Evolutionary conservation across 2,329 filamentous ascomycete genomes (phyloP).

Genomic region (Septoria petroselini): DNA sequence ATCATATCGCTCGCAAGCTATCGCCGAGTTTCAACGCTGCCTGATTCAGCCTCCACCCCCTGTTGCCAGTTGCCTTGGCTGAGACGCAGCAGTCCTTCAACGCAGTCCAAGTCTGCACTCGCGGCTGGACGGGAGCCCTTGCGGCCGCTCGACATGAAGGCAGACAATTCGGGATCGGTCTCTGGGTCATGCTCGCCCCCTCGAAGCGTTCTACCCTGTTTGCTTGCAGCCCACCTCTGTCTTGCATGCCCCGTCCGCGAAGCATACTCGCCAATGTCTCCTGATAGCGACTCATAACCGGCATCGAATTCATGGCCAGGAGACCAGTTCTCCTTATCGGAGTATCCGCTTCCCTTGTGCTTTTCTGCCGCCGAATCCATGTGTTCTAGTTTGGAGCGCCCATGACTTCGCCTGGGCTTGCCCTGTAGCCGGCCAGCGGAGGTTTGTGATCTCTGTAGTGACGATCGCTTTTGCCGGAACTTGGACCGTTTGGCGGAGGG

Average conservation of each 20-base stretch:
- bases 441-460: conserved; percentile 35
- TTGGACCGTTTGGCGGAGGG: conserved; percentile 47
- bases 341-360: conserved; percentile 63
- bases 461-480: conserved; percentile 39
- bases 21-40: neutral
- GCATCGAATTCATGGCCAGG: conserved; percentile 43
- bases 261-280: neutral
- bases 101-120: conserved; percentile 73
- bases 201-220: neutral
- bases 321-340: conserved; percentile 93
- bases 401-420: conserved; percentile 3
- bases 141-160: conserved; percentile 64
- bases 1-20: no score
- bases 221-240: neutral
- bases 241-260: neutral
- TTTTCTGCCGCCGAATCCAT: conserved; percentile 37
- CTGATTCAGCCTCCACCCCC: neutral
- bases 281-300: conserved; percentile 3
- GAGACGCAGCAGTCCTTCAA: conserved; percentile 81
- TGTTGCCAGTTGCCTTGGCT: conserved; percentile 81
- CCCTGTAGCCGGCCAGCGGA: conserved; percentile 35
- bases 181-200: conserved; percentile 43
- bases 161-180: conserved; percentile 63
- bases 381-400: conserved; percentile 30
- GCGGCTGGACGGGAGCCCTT: conserved; percentile 40